Evolutionary conservation across 78 protist species (phyloP).

Genomic region (Dictyostelium capitatum): DNA sequence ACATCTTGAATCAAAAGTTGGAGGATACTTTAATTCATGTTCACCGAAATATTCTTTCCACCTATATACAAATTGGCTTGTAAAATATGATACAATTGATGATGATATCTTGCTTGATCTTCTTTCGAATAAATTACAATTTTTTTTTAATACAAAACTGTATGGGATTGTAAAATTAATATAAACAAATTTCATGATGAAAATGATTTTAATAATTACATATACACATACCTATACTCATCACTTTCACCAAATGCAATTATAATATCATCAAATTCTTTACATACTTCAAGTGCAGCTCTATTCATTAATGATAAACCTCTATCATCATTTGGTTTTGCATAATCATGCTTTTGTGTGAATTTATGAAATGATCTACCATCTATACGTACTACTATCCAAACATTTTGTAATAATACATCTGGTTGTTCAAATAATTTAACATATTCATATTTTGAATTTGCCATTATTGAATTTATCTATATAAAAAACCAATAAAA

Average conservation of each 20-base stretch:
- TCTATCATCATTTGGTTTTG: constrained; percentile 90
- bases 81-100: constrained; percentile 82
- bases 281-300: constrained; percentile 85
- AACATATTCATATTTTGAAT: constrained; percentile 92
- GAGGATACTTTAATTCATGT: constrained; percentile 81
- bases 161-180: no score
- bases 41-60: constrained; percentile 85
- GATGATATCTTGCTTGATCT: constrained; percentile 80
- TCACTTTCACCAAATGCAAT: constrained; percentile 94
- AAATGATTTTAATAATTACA: constrained; percentile 37
- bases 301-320: constrained; percentile 88
- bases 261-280: constrained; percentile 77
- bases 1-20: constrained; percentile 94
- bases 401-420: constrained; percentile 80
- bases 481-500: neutral
- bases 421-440: constrained; percentile 88
- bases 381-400: constrained; percentile 94
- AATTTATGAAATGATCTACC: constrained; percentile 92
- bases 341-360: constrained; percentile 80
- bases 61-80: constrained; percentile 74
- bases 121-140: constrained; percentile 58
- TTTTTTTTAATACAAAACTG: constrained; percentile 38
- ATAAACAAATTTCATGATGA: neutral
- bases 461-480: constrained; percentile 87
- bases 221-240: constrained; percentile 87